Conservation (phyloP, 768 basidiomycete species). For the Tephrocybe sp. region DNA sequence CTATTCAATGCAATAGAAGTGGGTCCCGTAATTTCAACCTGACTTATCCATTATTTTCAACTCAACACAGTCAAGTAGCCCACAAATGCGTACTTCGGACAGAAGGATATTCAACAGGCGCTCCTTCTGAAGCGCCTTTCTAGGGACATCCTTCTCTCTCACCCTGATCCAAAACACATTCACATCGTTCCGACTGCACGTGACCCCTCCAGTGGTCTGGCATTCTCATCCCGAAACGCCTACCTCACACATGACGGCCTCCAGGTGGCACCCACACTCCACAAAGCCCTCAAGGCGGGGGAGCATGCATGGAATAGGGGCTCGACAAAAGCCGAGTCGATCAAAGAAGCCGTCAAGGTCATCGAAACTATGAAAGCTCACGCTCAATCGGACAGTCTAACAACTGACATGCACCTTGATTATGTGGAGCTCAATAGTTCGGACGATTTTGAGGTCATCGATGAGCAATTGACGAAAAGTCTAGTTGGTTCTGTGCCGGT, state of each 20-base stretch:
- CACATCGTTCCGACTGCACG: constrained; percentile 88
- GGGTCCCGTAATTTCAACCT: constrained; percentile 17
- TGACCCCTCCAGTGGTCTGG: constrained; percentile 62
- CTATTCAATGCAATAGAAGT: constrained; percentile 93
- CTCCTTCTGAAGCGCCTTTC: constrained; percentile 78
- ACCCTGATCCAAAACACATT: constrained; percentile 72
- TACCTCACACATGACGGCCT: constrained; percentile 73
- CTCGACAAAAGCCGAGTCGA: constrained; percentile 47
- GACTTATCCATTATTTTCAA: background rate
- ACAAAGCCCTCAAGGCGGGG: constrained; percentile 64
- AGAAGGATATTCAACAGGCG: constrained; percentile 98
- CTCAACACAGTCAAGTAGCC: constrained; percentile 52
- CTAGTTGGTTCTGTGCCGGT: constrained; percentile 37
- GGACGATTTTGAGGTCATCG: constrained; percentile 67
- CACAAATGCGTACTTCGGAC: constrained; percentile 91
- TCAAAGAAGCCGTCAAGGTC: constrained; percentile 41
- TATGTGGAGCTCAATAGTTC: constrained; percentile 90
- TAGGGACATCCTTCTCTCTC: constrained; percentile 76
- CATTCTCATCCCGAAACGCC: constrained; percentile 88
- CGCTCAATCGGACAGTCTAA: constrained; percentile 31
- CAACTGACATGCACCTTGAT: constrained; percentile 65
- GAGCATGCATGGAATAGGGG: constrained; percentile 54
- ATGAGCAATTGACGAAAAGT: constrained; percentile 25
- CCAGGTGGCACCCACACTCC: constrained; percentile 64
- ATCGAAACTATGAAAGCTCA: constrained; percentile 32